Percentiles rank a stretch among this genome's conserved stretches.
Evolutionary conservation across 192 early-diverging fungal species (phyloP).

Genomic region (Coemansia sp.): DNA sequence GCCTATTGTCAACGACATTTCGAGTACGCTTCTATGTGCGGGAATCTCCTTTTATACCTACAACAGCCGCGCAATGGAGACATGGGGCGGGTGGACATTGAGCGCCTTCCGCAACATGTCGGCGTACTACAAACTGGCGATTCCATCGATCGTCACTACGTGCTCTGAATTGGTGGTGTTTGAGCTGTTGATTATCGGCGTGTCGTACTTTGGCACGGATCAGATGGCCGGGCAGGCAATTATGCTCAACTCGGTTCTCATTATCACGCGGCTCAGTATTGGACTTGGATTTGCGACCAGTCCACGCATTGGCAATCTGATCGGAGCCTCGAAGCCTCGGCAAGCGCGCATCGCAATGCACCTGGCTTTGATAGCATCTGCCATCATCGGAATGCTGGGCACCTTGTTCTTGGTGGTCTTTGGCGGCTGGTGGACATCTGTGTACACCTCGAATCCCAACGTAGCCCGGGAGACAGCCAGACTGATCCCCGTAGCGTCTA

Average conservation of each 20-base stretch:
- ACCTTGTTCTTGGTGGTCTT: conserved; percentile 6
- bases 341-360: conserved; percentile 18
- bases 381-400: conserved; percentile 6
- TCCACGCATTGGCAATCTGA: conserved; percentile 60
- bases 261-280: conserved; percentile 57
- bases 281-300: conserved; percentile 60
- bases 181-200: conserved; percentile 48
- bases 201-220: conserved; percentile 61
- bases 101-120: conserved; percentile 45
- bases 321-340: conserved; percentile 47
- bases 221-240: conserved; percentile 64
- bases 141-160: conserved; percentile 76
- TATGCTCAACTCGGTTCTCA: conserved; percentile 57
- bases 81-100: conserved; percentile 74
- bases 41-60: conserved; percentile 66
- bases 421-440: conserved; percentile 47
- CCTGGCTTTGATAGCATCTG: conserved; percentile 19
- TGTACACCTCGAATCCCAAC: conserved; percentile 76
- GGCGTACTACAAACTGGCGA: conserved; percentile 63
- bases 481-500: conserved; percentile 73
- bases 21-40: conserved; percentile 72
- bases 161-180: conserved; percentile 67
- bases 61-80: conserved; percentile 58
- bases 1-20: conserved; percentile 75
- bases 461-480: conserved; percentile 64